Evolutionary conservation across 2,329 filamentous ascomycete genomes (phyloP).

Genomic region (Aspergillus awamori): DNA sequence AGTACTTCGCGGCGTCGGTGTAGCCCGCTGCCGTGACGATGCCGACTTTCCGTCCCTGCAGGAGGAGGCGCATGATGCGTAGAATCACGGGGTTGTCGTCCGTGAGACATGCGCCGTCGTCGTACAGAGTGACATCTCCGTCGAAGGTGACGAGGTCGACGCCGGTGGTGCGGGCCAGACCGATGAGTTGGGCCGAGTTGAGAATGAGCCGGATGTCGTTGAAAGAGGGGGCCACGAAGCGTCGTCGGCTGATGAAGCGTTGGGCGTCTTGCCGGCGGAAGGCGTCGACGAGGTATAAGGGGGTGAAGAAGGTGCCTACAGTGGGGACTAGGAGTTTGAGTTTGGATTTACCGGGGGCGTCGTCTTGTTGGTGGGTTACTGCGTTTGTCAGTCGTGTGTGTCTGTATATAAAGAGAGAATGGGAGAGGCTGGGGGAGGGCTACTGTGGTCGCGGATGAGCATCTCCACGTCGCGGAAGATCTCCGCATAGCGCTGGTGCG

Average conservation of each 20-base stretch:
- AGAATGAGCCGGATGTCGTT: constrained; percentile 92
- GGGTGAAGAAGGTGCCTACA: constrained; percentile 92
- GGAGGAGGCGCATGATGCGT: constrained; percentile 70
- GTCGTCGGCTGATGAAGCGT: constrained; percentile 83
- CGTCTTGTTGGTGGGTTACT: constrained; percentile 72
- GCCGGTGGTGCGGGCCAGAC: constrained; percentile 72
- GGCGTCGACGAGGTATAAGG: constrained; percentile 80
- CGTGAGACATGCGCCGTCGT: constrained; percentile 79
- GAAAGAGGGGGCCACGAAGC: constrained; percentile 95
- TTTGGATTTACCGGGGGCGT: constrained; percentile 75
- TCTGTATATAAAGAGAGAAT: constrained; percentile 4
- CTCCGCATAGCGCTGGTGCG: constrained; percentile 87
- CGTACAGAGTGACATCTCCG: constrained; percentile 94
- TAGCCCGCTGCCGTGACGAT: constrained; percentile 98
- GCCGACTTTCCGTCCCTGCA: constrained; percentile 78
- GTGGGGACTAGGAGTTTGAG: constrained; percentile 88
- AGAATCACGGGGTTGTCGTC: constrained; percentile 75
- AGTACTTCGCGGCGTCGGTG: constrained; percentile 83
- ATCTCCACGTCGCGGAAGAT: constrained; percentile 92
- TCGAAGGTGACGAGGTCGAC: constrained; percentile 93
- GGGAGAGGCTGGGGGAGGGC: constrained; percentile 3
- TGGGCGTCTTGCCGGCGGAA: constrained; percentile 87
- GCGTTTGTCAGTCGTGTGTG: not conserved
- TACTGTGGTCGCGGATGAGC: constrained; percentile 90
- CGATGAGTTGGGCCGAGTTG: constrained; percentile 94